phyloP scores from a whole-genome alignment of 2,329 filamentous ascomycete species.

The Colletotrichum scovillei region DNA sequence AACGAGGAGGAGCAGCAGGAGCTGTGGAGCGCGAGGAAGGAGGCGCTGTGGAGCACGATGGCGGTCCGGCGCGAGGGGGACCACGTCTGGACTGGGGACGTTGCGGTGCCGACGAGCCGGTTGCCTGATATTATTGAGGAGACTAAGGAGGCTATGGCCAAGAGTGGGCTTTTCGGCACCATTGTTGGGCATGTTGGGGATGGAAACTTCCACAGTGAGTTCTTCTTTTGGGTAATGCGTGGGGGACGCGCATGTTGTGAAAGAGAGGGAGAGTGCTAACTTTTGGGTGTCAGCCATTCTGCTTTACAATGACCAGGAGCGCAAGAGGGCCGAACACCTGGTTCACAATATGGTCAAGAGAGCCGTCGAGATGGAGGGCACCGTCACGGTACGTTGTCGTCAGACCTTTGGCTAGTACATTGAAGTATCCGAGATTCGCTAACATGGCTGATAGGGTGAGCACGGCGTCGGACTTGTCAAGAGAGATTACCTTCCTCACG shows the following conservation, averaged over 20 bases:
- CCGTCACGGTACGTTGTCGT: constrained; percentile 71
- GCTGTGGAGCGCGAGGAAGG: constrained; percentile 86
- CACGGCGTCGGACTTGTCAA: constrained; percentile 88
- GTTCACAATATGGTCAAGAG: constrained; percentile 89
- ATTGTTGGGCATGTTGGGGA: constrained; percentile 81
- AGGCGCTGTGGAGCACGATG: constrained; percentile 85
- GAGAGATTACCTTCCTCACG: constrained; percentile 83
- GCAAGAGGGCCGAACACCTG: constrained; percentile 73
- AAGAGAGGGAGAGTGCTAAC: constrained; percentile 33
- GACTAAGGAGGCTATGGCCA: constrained; percentile 63
- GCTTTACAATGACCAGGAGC: constrained; percentile 73
- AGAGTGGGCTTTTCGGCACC: constrained; percentile 56
- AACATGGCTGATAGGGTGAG: constrained; percentile 66
- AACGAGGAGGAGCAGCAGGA: constrained; percentile 77
- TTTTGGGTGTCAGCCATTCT: constrained; percentile 56
- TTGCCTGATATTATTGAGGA: constrained; percentile 82
- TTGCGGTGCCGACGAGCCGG: constrained; percentile 82
- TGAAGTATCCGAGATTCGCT: not conserved
- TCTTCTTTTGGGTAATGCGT: no score
- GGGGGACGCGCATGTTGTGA: not conserved
- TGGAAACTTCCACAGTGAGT: constrained; percentile 78
- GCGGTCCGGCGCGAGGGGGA: constrained; percentile 73
- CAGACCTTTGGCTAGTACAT: not conserved
- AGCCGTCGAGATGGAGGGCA: constrained; percentile 86
- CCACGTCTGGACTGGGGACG: constrained; percentile 86